phyloP scores from a whole-genome alignment of 305 asterid species.

The Fraxinus dipetala region DNA sequence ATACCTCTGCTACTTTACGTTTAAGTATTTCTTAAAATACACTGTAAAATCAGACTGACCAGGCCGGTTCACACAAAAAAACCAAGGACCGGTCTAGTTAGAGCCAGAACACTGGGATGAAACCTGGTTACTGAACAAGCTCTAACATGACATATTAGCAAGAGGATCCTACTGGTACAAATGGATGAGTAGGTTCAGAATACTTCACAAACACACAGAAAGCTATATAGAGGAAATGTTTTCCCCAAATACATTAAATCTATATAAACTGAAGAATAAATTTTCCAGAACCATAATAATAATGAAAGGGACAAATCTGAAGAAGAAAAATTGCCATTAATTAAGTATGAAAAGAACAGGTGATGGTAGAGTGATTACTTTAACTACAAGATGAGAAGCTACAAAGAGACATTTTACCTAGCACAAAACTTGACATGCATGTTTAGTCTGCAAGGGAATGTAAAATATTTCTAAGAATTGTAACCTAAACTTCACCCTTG shows the following conservation, averaged over 20 bases:
- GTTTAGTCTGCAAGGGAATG: constrained; percentile 55
- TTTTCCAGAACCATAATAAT: constrained; percentile 1
- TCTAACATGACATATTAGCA: constrained; percentile 19
- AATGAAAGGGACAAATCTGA: not conserved
- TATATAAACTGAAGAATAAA: not conserved
- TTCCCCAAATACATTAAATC: constrained; percentile 19
- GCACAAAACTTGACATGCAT: constrained; percentile 37
- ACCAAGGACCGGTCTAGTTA: not conserved
- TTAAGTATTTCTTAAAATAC: not conserved
- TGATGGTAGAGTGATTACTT: constrained; percentile 54
- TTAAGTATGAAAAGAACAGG: constrained; percentile 24
- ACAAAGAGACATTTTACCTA: constrained; percentile 59
- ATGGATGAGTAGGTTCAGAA: constrained; percentile 27
- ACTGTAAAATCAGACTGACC: not conserved
- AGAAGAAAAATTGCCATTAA: not conserved
- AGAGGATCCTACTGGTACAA: constrained; percentile 7
- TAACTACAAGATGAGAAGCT: constrained; percentile 45
- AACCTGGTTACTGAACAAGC: not conserved
- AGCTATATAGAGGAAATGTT: constrained; percentile 17
- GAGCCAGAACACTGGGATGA: not conserved
- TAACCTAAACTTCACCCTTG: constrained; percentile 72
- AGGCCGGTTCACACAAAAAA: no score
- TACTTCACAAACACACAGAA: constrained; percentile 31
- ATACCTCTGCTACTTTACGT: not conserved
- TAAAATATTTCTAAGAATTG: constrained; percentile 32